phyloP scores from a whole-genome alignment of 1,139 yeast species.

The Maudiozyma humilis region DNA sequence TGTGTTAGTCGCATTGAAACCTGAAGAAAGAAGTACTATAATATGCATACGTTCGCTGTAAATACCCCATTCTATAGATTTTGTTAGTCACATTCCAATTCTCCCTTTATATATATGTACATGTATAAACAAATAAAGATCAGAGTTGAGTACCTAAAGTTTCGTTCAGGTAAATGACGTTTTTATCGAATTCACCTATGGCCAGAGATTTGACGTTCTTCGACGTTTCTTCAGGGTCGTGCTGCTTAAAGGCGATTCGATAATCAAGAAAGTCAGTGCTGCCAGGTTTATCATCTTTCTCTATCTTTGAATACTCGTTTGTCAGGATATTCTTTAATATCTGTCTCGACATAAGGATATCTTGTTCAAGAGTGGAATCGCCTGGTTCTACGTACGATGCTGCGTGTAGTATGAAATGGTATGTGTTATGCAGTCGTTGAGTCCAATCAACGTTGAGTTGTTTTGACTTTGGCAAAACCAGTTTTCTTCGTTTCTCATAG shows the following conservation, averaged over 20 bases:
- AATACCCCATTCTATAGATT: not conserved
- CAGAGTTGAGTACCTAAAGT: constrained; percentile 21
- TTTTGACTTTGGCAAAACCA: constrained; percentile 3
- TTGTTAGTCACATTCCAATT: not conserved
- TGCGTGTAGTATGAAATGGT: constrained; percentile 22
- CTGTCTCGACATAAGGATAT: constrained; percentile 12
- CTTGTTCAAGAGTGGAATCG: not conserved
- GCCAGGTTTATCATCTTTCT: not conserved
- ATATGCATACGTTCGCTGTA: not conserved
- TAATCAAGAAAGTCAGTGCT: constrained; percentile 8
- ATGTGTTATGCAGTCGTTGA: constrained; percentile 12
- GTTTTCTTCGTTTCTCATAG: constrained; percentile 16
- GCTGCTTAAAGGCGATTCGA: constrained; percentile 13
- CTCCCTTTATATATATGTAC: not conserved
- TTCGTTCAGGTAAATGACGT: constrained; percentile 23
- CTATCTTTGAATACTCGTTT: constrained; percentile 21
- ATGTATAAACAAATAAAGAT: not conserved
- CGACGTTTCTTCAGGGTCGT: not conserved
- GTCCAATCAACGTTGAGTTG: constrained; percentile 1
- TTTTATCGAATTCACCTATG: constrained; percentile 23
- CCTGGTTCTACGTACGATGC: constrained; percentile 7
- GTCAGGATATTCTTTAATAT: constrained; percentile 26
- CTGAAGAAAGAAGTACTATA: not conserved
- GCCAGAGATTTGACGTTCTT: constrained; percentile 7
- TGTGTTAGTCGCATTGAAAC: too few species aligned